Conservation (phyloP, 768 basidiomycete genomes). For the Clitopilus passeckerianus region DNA sequence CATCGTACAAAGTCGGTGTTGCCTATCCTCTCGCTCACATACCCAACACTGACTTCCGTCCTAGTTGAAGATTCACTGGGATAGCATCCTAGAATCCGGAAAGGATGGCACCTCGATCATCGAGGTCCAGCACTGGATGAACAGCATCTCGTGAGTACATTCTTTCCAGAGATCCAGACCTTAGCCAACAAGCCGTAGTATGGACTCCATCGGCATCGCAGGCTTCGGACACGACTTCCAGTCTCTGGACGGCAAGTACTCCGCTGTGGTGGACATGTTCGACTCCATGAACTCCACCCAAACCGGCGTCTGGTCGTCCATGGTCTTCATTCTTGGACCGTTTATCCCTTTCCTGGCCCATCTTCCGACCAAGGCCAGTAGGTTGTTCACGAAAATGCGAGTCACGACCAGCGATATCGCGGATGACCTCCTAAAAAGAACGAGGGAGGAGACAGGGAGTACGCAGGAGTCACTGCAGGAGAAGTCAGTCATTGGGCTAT, state of each 20-base stretch:
- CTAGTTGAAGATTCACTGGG: constrained; percentile 4
- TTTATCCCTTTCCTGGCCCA: constrained; percentile 28
- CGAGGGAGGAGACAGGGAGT: constrained; percentile 24
- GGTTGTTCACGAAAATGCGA: constrained; percentile 22
- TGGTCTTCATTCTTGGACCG: constrained; percentile 29
- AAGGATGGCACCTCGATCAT: constrained; percentile 19
- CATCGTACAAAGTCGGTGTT: constrained; percentile 28
- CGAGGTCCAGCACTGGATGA: constrained; percentile 35
- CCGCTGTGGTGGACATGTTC: constrained; percentile 23
- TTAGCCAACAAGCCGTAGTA: constrained; percentile 14
- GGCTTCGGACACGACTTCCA: constrained; percentile 43
- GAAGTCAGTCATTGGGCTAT: constrained; percentile 32
- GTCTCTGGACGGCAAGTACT: constrained; percentile 30
- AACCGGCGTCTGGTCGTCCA: constrained; percentile 2
- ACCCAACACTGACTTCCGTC: not conserved
- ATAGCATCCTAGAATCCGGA: constrained; percentile 13
- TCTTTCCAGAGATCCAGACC: not conserved
- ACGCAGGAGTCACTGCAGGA: constrained; percentile 19
- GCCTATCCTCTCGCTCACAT: not conserved
- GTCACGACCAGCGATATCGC: constrained; percentile 33
- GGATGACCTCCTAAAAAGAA: constrained; percentile 28
- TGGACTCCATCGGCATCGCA: constrained; percentile 42
- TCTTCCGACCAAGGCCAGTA: constrained; percentile 29
- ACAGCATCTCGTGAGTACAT: not conserved
- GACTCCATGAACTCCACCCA: constrained; percentile 15